Evolutionary conservation across 2,329 filamentous ascomycete species (phyloP), one percentile per base, ranked within the genome.

Genomic region (Colletotrichum orchidophilum): DNA sequence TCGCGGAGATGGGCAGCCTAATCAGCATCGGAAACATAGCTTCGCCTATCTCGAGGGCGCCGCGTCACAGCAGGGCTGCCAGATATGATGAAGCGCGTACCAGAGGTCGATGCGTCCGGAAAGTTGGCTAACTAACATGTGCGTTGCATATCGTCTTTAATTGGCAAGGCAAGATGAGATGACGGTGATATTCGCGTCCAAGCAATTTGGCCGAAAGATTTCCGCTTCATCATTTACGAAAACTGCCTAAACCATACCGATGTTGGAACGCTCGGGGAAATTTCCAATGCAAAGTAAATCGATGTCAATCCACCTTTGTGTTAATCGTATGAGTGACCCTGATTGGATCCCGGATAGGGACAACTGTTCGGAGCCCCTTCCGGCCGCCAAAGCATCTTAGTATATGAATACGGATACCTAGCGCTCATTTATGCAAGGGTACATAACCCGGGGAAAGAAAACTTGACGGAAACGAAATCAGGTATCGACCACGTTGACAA

Each of bases 41-140:
- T 69, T 27, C 29, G 39, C 31, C 7, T n/a, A 24, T 11, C 59
- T 53, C 66, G 33, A n/a, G 31, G 12, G 18, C 42, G 66, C 66
- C 61, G 66, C 66, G 66, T 65, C 60, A 69, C 52, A 52, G 24
- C 61, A 53, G 39, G 54, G 53, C 61, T 59, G 53, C 59, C 53
- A 53, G 31, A 11, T 49, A 24, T 21, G 21, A 18, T 26, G 26
- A 42, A 39, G 12, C 26, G 8, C 54, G 42, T 24, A n/a, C n/a
- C 35, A 54, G 42, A 69, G 61, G 66, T 26, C 31, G 27, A 42
- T 13, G 35, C 46, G 54, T 65, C 66, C 59, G 66, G 65, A 53
- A 11, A 15, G 29, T 21, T 31, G 18, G 8, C 27, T 27, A 33
- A 33, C 54, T 35, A 11, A 26, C 54, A 13, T 21, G 54, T 4